Evolutionary conservation across 192 early-diverging fungal genomes (phyloP).

Genomic region (Coemansia sp.): DNA sequence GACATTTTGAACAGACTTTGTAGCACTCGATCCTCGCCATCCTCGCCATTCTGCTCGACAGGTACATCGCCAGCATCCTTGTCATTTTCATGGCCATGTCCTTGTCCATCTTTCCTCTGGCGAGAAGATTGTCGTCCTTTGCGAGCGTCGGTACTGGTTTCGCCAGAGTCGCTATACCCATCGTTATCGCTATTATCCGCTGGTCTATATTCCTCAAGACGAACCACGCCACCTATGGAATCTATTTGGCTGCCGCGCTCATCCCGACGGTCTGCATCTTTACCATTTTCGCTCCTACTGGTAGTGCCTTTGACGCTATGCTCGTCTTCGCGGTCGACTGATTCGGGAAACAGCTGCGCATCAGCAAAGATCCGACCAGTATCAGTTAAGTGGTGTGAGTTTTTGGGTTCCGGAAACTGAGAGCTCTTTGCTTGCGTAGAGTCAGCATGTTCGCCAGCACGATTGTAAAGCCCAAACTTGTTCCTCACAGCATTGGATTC

Average conservation of each 20-base stretch:
- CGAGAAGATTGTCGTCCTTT: not conserved
- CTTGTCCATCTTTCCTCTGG: slow-evolving; percentile 1
- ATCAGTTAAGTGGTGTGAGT: slow-evolving; percentile 58
- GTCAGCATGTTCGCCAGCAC: slow-evolving; percentile 29
- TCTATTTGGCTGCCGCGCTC: slow-evolving; percentile 18
- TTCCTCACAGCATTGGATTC: not conserved
- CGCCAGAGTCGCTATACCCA: not conserved
- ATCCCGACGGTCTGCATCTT: slow-evolving; percentile 1
- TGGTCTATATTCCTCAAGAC: slow-evolving; percentile 28
- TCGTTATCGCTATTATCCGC: slow-evolving; percentile 8
- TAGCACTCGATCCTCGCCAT: slow-evolving; percentile 73
- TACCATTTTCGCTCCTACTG: slow-evolving; percentile 9
- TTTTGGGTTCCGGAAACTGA: not conserved
- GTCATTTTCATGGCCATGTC: not conserved
- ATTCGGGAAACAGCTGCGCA: slow-evolving; percentile 59
- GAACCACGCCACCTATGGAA: slow-evolving; percentile 28
- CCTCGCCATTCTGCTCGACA: slow-evolving; percentile 8
- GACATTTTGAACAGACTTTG: slow-evolving; percentile 77
- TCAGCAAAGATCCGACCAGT: slow-evolving; percentile 83
- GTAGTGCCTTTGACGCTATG: slow-evolving; percentile 7
- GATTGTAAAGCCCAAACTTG: slow-evolving; percentile 38
- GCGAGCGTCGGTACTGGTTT: not conserved
- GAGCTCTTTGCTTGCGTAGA: slow-evolving; percentile 18
- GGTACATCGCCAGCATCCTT: not conserved
- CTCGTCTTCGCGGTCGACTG: not conserved